Percentiles rank a stretch among this genome's conserved stretches.
phyloP scores from a whole-genome alignment of 495 filamentous ascomycete species.

The Penicillium parvum region DNA sequence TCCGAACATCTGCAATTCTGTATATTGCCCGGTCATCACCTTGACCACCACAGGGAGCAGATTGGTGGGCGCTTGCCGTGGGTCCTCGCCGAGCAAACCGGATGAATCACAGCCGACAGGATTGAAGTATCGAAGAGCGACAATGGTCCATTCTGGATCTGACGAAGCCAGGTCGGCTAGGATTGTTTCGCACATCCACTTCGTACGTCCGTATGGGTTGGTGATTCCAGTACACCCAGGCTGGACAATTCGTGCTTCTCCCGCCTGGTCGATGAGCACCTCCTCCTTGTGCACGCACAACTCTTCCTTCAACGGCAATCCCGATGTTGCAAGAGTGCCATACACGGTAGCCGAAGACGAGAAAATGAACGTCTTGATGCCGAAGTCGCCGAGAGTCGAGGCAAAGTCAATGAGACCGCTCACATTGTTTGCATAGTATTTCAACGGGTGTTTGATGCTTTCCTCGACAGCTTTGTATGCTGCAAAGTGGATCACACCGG shows the following conservation, averaged over 20 bases:
- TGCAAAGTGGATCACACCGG: slow-evolving; percentile 62
- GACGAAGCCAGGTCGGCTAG: slow-evolving; percentile 56
- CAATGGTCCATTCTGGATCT: slow-evolving; percentile 57
- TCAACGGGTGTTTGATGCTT: slow-evolving; percentile 49
- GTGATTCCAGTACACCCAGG: slow-evolving; percentile 52
- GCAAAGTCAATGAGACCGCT: slow-evolving; percentile 59
- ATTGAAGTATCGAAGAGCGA: slow-evolving; percentile 65
- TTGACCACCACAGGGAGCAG: slow-evolving; percentile 58
- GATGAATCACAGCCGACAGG: slow-evolving; percentile 62
- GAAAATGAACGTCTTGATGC: slow-evolving; percentile 64
- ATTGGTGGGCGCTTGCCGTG: slow-evolving; percentile 57
- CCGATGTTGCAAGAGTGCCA: slow-evolving; percentile 50
- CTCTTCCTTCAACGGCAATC: slow-evolving; percentile 54
- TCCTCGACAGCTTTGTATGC: slow-evolving; percentile 56
- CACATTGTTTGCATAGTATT: slow-evolving; percentile 65
- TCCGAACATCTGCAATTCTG: slow-evolving; percentile 55
- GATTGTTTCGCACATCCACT: slow-evolving; percentile 63
- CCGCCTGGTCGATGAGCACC: slow-evolving; percentile 26
- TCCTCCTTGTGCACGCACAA: slow-evolving; percentile 54
- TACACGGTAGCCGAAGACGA: slow-evolving; percentile 65
- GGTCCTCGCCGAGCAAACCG: slow-evolving; percentile 61
- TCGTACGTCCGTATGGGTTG: slow-evolving; percentile 62
- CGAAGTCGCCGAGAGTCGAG: slow-evolving; percentile 48
- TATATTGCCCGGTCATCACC: slow-evolving; percentile 52
- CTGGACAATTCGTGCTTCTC: slow-evolving; percentile 26